A percentile compares a stretch with the other conserved stretches of the same genome.
Evolutionary conservation across 345 rosid species (phyloP).

Genomic region (Salix viminalis): DNA sequence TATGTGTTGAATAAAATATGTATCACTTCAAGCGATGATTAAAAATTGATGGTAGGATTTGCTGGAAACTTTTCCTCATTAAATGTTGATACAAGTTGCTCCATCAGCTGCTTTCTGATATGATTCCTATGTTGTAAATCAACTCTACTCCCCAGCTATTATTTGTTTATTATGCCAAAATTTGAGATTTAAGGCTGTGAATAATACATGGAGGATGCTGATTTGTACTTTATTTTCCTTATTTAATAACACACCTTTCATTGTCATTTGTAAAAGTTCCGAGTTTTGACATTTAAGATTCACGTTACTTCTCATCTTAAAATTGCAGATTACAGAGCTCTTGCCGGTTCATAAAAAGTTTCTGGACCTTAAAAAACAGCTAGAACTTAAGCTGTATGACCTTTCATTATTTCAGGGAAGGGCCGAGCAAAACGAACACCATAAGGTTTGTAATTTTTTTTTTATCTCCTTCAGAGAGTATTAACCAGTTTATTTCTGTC

Average conservation of each 20-base stretch:
- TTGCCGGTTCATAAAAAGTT: constrained; percentile 69
- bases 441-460: constrained; percentile 51
- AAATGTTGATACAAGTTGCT: neutral
- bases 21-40: neutral
- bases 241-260: neutral
- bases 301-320: constrained; percentile 22
- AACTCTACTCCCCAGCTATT: neutral
- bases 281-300: neutral
- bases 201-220: neutral
- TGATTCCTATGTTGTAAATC: neutral
- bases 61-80: neutral
- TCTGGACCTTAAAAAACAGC: constrained; percentile 59
- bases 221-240: neutral
- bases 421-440: constrained; percentile 96
- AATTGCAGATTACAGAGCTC: constrained; percentile 70
- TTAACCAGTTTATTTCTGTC: constrained; percentile 4
- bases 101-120: neutral
- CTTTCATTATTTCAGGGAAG: constrained; percentile 81
- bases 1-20: neutral
- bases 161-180: neutral
- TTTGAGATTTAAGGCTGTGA: neutral
- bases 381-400: constrained; percentile 84
- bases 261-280: neutral
- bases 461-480: constrained; percentile 1
- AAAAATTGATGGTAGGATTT: neutral